Percentiles rank a stretch among this genome's conserved stretches.
Conservation (phyloP, 2,329 filamentous ascomycete species). For the Fusarium cicatricum region DNA sequence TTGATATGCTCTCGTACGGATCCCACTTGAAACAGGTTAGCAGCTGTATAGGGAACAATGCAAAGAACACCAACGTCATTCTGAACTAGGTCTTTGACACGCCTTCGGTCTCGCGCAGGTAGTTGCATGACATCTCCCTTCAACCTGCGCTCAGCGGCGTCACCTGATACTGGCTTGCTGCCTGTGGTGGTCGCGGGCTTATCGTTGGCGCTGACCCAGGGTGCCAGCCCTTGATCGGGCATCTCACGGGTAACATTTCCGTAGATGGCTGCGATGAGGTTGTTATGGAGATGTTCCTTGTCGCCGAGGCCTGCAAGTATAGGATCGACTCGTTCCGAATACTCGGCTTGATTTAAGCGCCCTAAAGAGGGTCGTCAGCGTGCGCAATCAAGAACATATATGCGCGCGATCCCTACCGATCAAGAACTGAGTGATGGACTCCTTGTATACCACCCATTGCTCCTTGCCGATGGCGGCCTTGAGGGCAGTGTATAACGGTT, state of each 20-base stretch:
- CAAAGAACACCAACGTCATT: constrained; percentile 63
- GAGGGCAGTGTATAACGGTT: constrained; percentile 69
- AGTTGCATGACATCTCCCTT: constrained; percentile 77
- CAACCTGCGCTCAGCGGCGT: constrained; percentile 70
- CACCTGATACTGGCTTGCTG: constrained; percentile 69
- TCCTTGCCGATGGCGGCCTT: constrained; percentile 67
- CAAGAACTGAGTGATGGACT: constrained; percentile 68
- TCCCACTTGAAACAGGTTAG: constrained; percentile 56
- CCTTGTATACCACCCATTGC: constrained; percentile 71
- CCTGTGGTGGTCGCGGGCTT: constrained; percentile 66
- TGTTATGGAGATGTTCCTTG: constrained; percentile 71
- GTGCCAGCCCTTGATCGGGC: constrained; percentile 72
- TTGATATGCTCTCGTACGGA: constrained; percentile 61
- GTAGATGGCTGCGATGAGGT: constrained; percentile 71
- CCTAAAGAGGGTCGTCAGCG: constrained; percentile 55
- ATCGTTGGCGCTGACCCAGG: constrained; percentile 77
- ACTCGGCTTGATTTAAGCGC: constrained; percentile 69
- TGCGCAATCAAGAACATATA: not conserved
- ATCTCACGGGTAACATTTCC: constrained; percentile 75
- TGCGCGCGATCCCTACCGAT: constrained; percentile 56
- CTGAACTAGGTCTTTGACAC: constrained; percentile 70
- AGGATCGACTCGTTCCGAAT: constrained; percentile 65
- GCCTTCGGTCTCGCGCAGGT: constrained; percentile 69
- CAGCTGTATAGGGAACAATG: not conserved
- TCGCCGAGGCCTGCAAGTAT: constrained; percentile 68